Conservation (phyloP, 441 rosid genomes). For the Aleurites moluccanus region DNA sequence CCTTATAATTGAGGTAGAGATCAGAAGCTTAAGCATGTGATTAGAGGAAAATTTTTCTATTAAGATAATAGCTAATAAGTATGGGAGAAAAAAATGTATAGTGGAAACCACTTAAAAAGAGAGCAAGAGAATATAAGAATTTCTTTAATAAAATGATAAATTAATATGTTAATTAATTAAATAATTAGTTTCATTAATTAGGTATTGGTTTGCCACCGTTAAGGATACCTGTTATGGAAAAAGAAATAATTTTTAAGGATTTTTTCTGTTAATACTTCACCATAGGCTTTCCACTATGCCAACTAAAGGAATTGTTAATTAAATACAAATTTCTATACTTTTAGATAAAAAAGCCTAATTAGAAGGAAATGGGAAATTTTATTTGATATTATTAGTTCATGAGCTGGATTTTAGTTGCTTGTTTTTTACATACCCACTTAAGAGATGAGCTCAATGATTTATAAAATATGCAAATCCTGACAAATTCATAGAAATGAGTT, state of each 20-base stretch:
- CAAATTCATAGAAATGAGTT: slow-evolving; percentile 30
- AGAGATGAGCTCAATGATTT: not conserved
- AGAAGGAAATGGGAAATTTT: slow-evolving; percentile 18
- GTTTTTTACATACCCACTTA: slow-evolving; percentile 19
- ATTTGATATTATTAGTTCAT: slow-evolving; percentile 4
- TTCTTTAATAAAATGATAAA: not conserved
- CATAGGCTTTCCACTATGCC: slow-evolving; percentile 39
- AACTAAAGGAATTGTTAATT: slow-evolving; percentile 17
- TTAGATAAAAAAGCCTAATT: slow-evolving; percentile 36
- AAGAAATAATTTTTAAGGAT: not conserved
- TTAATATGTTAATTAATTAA: not conserved
- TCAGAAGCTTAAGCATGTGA: slow-evolving; percentile 27
- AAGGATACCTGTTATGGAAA: slow-evolving; percentile 28
- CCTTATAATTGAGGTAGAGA: slow-evolving; percentile 5
- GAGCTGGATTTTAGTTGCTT: slow-evolving; percentile 10
- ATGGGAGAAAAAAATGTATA: not conserved
- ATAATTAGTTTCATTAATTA: not conserved
- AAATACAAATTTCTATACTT: not conserved
- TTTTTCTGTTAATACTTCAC: not conserved
- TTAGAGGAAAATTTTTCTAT: not conserved
- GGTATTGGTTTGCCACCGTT: slow-evolving; percentile 29
- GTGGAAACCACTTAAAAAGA: slow-evolving; percentile 7
- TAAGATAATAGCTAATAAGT: not conserved
- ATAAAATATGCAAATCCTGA: slow-evolving; percentile 26
- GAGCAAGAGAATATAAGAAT: not conserved